Evolutionary conservation across 208 protist species (phyloP).

Genomic region (Wallacemonas rigidus): DNA sequence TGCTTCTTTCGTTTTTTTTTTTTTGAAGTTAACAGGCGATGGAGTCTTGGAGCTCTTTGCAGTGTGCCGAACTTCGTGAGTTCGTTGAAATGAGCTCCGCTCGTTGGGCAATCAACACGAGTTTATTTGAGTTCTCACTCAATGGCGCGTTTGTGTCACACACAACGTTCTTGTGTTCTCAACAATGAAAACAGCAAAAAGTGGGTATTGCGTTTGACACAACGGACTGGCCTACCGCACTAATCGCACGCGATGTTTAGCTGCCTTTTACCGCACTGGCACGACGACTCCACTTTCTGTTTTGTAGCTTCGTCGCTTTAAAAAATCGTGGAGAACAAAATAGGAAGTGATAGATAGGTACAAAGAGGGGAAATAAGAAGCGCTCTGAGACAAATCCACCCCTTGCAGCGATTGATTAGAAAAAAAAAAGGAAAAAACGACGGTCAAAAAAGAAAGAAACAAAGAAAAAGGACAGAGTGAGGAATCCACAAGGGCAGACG

Average conservation of each 20-base stretch:
- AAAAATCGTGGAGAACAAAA: slow-evolving; percentile 8
- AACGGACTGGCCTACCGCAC: neutral
- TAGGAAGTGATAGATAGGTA: neutral
- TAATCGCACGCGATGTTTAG: slow-evolving; percentile 3
- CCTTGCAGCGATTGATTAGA: neutral
- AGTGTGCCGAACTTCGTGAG: neutral
- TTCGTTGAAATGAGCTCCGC: neutral
- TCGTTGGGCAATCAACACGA: too few species aligned
- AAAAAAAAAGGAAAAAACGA: neutral
- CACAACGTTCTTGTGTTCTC: too few species aligned
- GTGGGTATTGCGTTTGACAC: neutral
- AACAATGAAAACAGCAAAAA: neutral
- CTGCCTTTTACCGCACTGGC: neutral
- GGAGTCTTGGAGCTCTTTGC: neutral
- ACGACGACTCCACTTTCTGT: neutral
- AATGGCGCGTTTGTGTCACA: too few species aligned
- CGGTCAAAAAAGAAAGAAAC: slow-evolving; percentile 2
- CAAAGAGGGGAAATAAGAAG: neutral
- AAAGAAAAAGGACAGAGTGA: neutral
- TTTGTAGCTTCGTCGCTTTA: slow-evolving; percentile 6
- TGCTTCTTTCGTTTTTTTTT: neutral
- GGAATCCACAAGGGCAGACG: neutral
- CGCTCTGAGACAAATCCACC: neutral
- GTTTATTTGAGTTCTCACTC: too few species aligned
- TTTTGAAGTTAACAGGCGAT: neutral